phyloP scores from a whole-genome alignment of 1,139 yeast genomes.

The Hemisphaericaspora lyxosophila region DNA sequence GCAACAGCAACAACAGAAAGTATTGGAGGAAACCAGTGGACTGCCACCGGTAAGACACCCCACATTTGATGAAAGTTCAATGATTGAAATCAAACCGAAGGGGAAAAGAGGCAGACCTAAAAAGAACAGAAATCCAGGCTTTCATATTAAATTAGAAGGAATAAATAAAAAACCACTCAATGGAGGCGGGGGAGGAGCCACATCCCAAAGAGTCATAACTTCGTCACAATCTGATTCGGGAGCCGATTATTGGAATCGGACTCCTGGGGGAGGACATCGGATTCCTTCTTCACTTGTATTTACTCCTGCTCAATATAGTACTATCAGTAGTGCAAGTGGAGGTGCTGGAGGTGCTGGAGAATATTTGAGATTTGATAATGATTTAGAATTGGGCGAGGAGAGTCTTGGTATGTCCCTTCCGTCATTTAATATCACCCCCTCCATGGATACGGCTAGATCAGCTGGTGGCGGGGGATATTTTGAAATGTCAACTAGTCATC shows the following conservation, averaged over 20 bases:
- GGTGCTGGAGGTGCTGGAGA: not conserved
- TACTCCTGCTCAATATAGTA: not conserved
- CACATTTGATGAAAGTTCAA: conserved; percentile 1
- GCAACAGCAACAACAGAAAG: not conserved
- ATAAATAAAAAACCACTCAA: conserved; percentile 12
- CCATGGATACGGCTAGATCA: conserved; percentile 43
- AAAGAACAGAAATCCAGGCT: conserved; percentile 14
- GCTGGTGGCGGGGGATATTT: conserved; percentile 43
- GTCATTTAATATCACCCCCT: conserved; percentile 31
- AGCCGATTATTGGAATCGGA: conserved; percentile 17
- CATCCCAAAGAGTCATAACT: conserved; percentile 7
- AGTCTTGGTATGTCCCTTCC: conserved; percentile 9
- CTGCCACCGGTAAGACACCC: not conserved
- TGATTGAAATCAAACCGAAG: conserved; percentile 9
- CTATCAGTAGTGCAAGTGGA: not conserved
- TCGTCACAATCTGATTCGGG: conserved; percentile 19
- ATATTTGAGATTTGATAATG: conserved; percentile 7
- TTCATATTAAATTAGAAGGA: conserved; percentile 15
- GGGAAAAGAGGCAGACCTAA: conserved; percentile 16
- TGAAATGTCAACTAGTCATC: conserved; percentile 7
- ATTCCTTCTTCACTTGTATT: conserved; percentile 5
- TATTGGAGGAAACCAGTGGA: not conserved
- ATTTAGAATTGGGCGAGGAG: conserved; percentile 8
- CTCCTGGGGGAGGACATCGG: conserved; percentile 8
- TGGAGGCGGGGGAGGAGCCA: no score